phyloP scores from a whole-genome alignment of 192 early-diverging fungal genomes.

The Diversispora eburnea region DNA sequence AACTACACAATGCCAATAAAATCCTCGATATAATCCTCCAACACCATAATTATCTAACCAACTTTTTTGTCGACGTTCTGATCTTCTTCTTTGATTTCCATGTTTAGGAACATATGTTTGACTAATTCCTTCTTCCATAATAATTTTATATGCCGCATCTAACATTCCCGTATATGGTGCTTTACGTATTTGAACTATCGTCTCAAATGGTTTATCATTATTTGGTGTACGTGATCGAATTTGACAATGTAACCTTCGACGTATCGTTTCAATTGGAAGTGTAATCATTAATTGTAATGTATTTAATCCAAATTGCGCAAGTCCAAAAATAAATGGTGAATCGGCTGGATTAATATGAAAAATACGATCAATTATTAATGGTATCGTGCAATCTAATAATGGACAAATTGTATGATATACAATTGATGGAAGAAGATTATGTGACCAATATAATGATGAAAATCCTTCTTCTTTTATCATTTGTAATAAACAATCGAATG shows the following conservation, averaged over 20 bases:
- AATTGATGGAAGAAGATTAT: slow-evolving; percentile 73
- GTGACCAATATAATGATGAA: slow-evolving; percentile 62
- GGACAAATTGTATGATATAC: slow-evolving; percentile 75
- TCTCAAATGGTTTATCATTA: slow-evolving; percentile 54
- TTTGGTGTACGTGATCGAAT: slow-evolving; percentile 49
- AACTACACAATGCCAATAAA: slow-evolving; percentile 60
- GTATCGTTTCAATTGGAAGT: slow-evolving; percentile 82
- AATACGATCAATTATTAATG: slow-evolving; percentile 64
- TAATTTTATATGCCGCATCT: slow-evolving; percentile 64
- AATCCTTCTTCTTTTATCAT: slow-evolving; percentile 77
- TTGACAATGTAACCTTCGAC: slow-evolving; percentile 83
- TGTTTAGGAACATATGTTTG: slow-evolving; percentile 32
- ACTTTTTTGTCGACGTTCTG: slow-evolving; percentile 21
- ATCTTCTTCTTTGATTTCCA: slow-evolving; percentile 24
- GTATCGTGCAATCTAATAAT: slow-evolving; percentile 61
- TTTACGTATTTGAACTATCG: slow-evolving; percentile 60
- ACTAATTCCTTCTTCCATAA: slow-evolving; percentile 69
- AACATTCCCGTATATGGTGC: slow-evolving; percentile 71
- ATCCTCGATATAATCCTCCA: slow-evolving; percentile 66
- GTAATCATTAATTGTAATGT: slow-evolving; percentile 71
- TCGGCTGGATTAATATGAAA: slow-evolving; percentile 56
- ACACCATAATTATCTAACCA: slow-evolving; percentile 54
- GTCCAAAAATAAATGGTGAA: slow-evolving; percentile 57
- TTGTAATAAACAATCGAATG: slow-evolving; percentile 70
- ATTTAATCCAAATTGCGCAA: slow-evolving; percentile 63